Base-by-base conservation (phyloP, 257 asterid genomes). In the Solanum lycopersicoides region DNA sequence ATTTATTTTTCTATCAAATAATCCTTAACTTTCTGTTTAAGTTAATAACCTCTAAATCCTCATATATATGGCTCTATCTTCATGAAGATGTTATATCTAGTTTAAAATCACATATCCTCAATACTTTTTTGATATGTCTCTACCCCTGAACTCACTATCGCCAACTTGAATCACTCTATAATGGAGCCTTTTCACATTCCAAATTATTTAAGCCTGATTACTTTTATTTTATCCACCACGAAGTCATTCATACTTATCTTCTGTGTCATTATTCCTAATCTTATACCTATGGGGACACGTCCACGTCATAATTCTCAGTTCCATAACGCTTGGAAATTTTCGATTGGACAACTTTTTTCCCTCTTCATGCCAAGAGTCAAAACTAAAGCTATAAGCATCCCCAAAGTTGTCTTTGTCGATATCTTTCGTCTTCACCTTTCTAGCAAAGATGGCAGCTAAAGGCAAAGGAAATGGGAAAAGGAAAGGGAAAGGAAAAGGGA, bases 191-290 rank as follows among this genome's bases (percentile, higher is more conserved):
- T 56, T 18, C 65, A 56, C 65, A 56, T 56, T 56, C 2, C n/a
- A 56, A 2, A 56, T 56, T 7, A 7, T 56, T 23, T 56, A 0
- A 7, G 11, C 0, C 11, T 53, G 4, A 0, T 53, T 53, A 16
- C 2, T 10, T 9, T 56, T 56, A 18, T 56, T 18, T 56, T 56
- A 56, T 18, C 4, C 63, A 0, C 1, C 4, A 56, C 65, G 0
- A 18, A 18, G 18, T 18, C 4, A 7, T n/a, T 18, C 11, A 3
- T 53, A 18, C 10, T 18, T 56, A 18, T 56, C 12, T 56, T 4
- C 3, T 7, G 11, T 2, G 11, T 7, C 65, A 18, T 18, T 18
- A 18, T 56, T 56, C 3, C 4, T 56, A 7, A 18, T 56, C n/a
- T 56, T 56, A 3, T 18, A 0, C 0, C 4, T 6, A 53, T 18